Base-by-base conservation (phyloP, 1,139 yeast genomes). In the Suhomyces bolitotheri region DNA sequence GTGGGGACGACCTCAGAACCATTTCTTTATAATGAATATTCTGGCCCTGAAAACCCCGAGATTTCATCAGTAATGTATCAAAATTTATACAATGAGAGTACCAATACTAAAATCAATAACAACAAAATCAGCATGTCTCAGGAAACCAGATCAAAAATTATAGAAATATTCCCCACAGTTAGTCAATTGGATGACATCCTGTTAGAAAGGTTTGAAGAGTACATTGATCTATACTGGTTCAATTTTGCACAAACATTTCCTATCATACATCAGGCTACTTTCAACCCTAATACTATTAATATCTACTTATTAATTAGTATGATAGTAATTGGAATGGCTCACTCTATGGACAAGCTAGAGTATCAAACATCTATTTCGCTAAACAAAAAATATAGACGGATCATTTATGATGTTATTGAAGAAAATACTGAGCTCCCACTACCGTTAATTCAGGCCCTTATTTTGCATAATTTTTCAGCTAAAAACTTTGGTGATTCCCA, bases 401-500 rank as follows among this genome's bases (percentile, higher is more conserved):
- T 25, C 13, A 25, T 25, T n/a, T 25, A 25, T 13, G 21, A 25
- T 16, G 28, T 25, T 11, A 25, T 25, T 16, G 28, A 25, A 25
- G 28, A 25, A 10, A 25, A 25, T 16, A 25, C 28, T 8, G 28
- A 25, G 21, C 28, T 25, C 16, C 21, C 28, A 8, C 16, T 25
- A 16, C 28, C 28, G 8, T 25, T 25, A 16, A 25, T 25, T 16
- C 28, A 25, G 21, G 28, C 28, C 3, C 12, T 25, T 4, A 25
- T 25, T 16, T 16, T 25, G 13, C 28, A 25, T 16, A 25, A 25
- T 8, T 25, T 25, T n/a, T 25, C 28, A 5, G 28, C 28, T 8
- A 25, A 25, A 25, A 25, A 25, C 21, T 25, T 25, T n/a, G 28
- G 28, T 5, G 28, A 25, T n/a, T 10, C 28, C 13, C 28, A 25